phyloP scores from a whole-genome alignment of 768 basidiomycete genomes.

The Kondoa subrosea region DNA sequence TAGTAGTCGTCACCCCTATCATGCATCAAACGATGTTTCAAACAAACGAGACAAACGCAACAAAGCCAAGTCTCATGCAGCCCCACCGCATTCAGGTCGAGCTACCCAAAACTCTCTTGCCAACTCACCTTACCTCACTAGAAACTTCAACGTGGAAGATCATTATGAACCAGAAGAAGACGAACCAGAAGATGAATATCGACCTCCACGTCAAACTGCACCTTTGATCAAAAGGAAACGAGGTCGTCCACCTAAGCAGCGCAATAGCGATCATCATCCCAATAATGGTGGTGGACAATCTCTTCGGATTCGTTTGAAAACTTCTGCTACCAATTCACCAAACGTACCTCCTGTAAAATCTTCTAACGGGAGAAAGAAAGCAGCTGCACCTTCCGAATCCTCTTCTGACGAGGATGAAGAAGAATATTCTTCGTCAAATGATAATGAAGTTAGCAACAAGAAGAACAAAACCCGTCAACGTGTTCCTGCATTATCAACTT shows the following conservation, averaged over 20 bases:
- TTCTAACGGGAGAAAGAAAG: not conserved
- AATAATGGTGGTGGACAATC: not conserved
- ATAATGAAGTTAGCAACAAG: too few relatives aligned
- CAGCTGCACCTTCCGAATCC: not conserved
- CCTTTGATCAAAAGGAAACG: not conserved
- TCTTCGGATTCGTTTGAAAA: not conserved
- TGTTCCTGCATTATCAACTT: not conserved
- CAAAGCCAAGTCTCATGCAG: not conserved
- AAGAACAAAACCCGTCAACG: too few relatives aligned
- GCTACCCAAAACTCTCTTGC: not conserved
- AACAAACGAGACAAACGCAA: not conserved
- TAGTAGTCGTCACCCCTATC: not conserved
- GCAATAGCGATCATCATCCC: not conserved
- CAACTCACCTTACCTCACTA: not conserved
- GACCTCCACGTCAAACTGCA: not conserved
- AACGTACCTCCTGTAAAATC: not conserved
- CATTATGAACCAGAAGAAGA: not conserved
- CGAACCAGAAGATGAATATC: not conserved
- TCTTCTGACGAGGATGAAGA: not conserved
- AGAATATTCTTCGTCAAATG: too few relatives aligned
- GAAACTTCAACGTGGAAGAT: not conserved
- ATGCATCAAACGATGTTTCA: not conserved
- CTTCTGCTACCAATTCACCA: not conserved
- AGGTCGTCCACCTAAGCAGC: not conserved
- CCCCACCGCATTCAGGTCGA: not conserved